These are phyloP conservation scores for Leccinum truebloodii DNA, from an alignment of 768 basidiomycete species.

Conservation along the genomic window DNA sequence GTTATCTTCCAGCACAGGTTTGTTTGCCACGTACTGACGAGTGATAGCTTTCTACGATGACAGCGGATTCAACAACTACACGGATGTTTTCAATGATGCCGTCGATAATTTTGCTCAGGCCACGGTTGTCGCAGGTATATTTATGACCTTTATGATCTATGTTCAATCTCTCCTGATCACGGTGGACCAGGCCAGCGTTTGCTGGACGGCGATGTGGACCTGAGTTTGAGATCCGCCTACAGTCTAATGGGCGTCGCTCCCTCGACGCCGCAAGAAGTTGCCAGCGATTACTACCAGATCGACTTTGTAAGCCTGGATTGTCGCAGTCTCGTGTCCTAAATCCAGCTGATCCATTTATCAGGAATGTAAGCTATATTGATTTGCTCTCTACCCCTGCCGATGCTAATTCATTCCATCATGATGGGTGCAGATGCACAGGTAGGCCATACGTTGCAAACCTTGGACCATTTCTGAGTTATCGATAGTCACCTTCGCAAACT, in stretches of 20 bases:
- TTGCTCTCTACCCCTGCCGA: background rate
- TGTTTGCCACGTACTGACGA: background rate
- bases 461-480: slow-evolving; percentile 31
- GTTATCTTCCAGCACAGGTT: slow-evolving; percentile 14
- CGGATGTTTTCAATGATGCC: slow-evolving; percentile 43
- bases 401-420: slow-evolving; percentile 4
- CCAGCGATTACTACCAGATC: slow-evolving; percentile 59
- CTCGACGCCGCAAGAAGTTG: slow-evolving; percentile 46
- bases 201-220: slow-evolving; percentile 43
- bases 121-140: slow-evolving; percentile 46
- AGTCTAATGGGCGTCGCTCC: slow-evolving; percentile 49
- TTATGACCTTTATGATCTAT: slow-evolving; percentile 21
- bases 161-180: slow-evolving; percentile 40
- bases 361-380: slow-evolving; percentile 30
- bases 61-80: slow-evolving; percentile 49
- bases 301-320: slow-evolving; percentile 30
- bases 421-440: slow-evolving; percentile 30
- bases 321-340: background rate
- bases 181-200: slow-evolving; percentile 14
- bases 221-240: slow-evolving; percentile 56
- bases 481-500: slow-evolving; percentile 59
- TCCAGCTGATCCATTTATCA: slow-evolving; percentile 12
- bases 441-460: background rate
- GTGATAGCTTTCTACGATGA: slow-evolving; percentile 55
- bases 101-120: slow-evolving; percentile 41